A percentile compares a stretch with the other conserved stretches of the same genome.
Evolutionary conservation across 305 asterid genomes (phyloP).

Genomic region (Fraxinus sp.): DNA sequence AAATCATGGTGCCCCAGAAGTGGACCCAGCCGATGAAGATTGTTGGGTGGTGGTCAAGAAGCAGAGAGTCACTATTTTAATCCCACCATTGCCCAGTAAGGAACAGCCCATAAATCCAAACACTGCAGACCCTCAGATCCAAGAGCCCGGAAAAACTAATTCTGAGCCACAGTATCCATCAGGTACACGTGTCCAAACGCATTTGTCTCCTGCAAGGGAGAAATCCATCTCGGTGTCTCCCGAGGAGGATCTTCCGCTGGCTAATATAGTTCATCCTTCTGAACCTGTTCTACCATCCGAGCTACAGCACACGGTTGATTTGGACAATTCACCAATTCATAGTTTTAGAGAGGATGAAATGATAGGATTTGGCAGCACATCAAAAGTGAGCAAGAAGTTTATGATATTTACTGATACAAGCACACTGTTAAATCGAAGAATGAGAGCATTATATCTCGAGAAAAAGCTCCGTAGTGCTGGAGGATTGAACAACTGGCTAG

Average conservation of each 20-base stretch:
- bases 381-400: slow-evolving; percentile 33
- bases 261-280: slow-evolving; percentile 29
- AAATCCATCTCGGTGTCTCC: slow-evolving; percentile 39
- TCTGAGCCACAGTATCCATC: slow-evolving; percentile 27
- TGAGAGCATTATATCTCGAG: slow-evolving; percentile 60
- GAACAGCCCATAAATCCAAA: slow-evolving; percentile 28
- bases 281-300: slow-evolving; percentile 31
- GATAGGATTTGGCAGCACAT: slow-evolving; percentile 23
- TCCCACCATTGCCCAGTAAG: slow-evolving; percentile 66
- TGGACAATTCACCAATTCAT: slow-evolving; percentile 33
- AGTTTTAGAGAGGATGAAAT: slow-evolving; percentile 27
- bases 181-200: slow-evolving; percentile 28
- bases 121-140: slow-evolving; percentile 35
- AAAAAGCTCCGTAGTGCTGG: slow-evolving; percentile 70
- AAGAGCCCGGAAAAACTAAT: slow-evolving; percentile 32
- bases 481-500: slow-evolving; percentile 84
- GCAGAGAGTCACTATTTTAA: slow-evolving; percentile 70
- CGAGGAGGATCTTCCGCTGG: slow-evolving; percentile 31
- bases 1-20: slow-evolving; percentile 28
- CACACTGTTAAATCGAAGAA: slow-evolving; percentile 43
- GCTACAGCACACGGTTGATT: slow-evolving; percentile 27
- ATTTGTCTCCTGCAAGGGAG: slow-evolving; percentile 41
- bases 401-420: slow-evolving; percentile 39
- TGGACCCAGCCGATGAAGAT: slow-evolving; percentile 37
- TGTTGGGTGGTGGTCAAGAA: slow-evolving; percentile 80